A percentile compares a stretch with the other conserved stretches of the same genome.
phyloP scores from a whole-genome alignment of 2,329 filamentous ascomycete species.

The Scedosporium boydii region DNA sequence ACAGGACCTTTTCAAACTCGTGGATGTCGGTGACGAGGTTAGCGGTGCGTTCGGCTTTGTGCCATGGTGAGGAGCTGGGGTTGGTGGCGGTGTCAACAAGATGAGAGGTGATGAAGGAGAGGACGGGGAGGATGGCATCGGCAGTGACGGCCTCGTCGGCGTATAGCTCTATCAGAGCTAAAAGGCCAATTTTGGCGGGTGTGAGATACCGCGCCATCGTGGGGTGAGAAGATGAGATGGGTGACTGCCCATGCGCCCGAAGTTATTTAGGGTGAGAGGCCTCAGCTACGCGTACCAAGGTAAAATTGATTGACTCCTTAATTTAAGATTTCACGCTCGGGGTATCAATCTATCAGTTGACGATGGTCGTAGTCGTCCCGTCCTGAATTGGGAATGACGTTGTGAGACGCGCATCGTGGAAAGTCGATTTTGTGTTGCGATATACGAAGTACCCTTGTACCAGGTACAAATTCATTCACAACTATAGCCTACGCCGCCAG shows the following conservation, averaged over 20 bases:
- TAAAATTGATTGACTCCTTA: background rate
- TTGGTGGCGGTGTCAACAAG: slow-evolving; percentile 42
- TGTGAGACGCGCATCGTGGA: too few relatives aligned
- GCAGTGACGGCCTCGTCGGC: slow-evolving; percentile 59
- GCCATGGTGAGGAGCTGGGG: slow-evolving; percentile 28
- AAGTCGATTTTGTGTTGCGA: too few relatives aligned
- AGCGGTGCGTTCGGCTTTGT: slow-evolving; percentile 38
- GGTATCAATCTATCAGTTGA: too few relatives aligned
- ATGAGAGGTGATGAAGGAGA: slow-evolving; percentile 70
- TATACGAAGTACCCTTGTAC: too few relatives aligned
- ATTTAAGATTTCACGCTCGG: too few relatives aligned
- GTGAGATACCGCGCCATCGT: slow-evolving; percentile 74
- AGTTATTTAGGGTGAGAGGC: background rate
- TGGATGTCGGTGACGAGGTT: slow-evolving; percentile 44
- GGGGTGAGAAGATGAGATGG: background rate
- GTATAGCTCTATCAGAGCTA: slow-evolving; percentile 76
- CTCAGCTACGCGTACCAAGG: too few relatives aligned
- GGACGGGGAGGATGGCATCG: slow-evolving; percentile 60
- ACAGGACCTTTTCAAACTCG: slow-evolving; percentile 50
- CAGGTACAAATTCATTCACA: too few relatives aligned
- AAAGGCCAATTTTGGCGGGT: slow-evolving; percentile 76
- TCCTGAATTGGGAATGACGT: too few relatives aligned
- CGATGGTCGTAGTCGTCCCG: too few relatives aligned
- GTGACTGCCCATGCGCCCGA: background rate
- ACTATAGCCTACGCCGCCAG: too few relatives aligned